Evolutionary conservation across 805 yeast genomes (phyloP), one percentile per base, ranked within the genome.

Genomic region (Spathaspora sp.): DNA sequence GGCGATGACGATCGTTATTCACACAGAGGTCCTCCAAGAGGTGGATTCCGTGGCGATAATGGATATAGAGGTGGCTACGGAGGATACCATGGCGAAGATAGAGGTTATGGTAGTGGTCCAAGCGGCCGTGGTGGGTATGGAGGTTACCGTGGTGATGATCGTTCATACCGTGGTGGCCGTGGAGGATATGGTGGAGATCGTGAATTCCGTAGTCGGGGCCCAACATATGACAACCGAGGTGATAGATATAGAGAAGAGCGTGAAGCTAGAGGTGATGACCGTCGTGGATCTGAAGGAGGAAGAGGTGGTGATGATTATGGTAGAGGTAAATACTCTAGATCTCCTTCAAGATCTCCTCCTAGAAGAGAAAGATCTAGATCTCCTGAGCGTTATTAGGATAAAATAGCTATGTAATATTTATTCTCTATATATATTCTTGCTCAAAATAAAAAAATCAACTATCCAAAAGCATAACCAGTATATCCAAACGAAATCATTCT

Each of bases 331-430:
- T 51, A 50, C 35, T 49, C 53, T 18, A 55, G 56, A 52, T 52
- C 57, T 11, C 57, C 57, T 9, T 55, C 57, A 8, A 60, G 73
- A 50, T 64, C 72, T 26, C 70, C 70, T 16, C 66, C 73, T 11
- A 64, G 76, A 57, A 62, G 65, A 57, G 69, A 67, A 19, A 58
- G 69, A 52, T 69, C 74, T 46, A 64, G 75, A 58, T 72, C 77
- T 19, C 76, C 77, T 47, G 69, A 60, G 52, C 64, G 69, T 48
- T 58, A 55, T 45, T 61, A 52, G 48, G 28, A 28, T n/a, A 35
- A 3, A 35, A n/a, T 35, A 35, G 8, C 9, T 35, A 35, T 35
- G 14, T 12, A 11, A 32, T 32, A 32, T 11, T 32, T 35, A 35
- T 2, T 16, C 40, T n/a, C 3, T n/a, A 23, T 23, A 23, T 23